A percentile compares a stretch with the other conserved stretches of the same genome.
phyloP scores from a whole-genome alignment of 805 yeast species.

The Cyberlindnera misumaiensis region DNA sequence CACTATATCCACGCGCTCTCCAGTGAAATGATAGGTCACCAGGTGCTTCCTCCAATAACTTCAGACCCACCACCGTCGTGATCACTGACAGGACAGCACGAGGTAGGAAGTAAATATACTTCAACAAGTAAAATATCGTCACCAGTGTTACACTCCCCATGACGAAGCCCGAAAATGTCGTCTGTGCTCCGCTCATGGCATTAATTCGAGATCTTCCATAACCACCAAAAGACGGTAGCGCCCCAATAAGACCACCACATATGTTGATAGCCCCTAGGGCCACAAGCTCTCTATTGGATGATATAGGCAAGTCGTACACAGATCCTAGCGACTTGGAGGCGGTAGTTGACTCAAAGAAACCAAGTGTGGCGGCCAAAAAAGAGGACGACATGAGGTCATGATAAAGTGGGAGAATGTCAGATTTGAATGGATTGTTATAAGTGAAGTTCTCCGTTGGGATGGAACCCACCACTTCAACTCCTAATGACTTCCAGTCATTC shows the following conservation, averaged over 20 bases:
- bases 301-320: conserved; percentile 60
- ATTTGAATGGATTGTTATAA: conserved; percentile 54
- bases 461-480: conserved; percentile 65
- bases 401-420: conserved; percentile 38
- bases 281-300: conserved; percentile 84
- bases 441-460: conserved; percentile 45
- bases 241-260: conserved; percentile 47
- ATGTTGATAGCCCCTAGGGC: conserved; percentile 76
- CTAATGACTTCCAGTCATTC: conserved; percentile 44
- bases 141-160: conserved; percentile 73
- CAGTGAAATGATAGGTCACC: conserved; percentile 68
- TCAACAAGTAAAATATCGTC: conserved; percentile 53
- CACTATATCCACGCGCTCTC: conserved; percentile 68
- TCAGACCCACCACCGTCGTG: conserved; percentile 70
- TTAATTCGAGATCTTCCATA: conserved; percentile 90
- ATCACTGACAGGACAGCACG: conserved; percentile 73
- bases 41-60: conserved; percentile 80
- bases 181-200: conserved; percentile 79
- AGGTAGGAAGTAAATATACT: conserved; percentile 67
- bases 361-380: conserved; percentile 74
- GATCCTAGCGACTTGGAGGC: conserved; percentile 85
- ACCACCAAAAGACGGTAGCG: conserved; percentile 91
- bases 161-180: conserved; percentile 76
- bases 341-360: conserved; percentile 89
- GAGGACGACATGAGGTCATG: conserved; percentile 58